These are phyloP conservation scores for Periconia macrospinosa DNA, from an alignment of 2,329 filamentous ascomycete species.

Conservation along the genomic window DNA sequence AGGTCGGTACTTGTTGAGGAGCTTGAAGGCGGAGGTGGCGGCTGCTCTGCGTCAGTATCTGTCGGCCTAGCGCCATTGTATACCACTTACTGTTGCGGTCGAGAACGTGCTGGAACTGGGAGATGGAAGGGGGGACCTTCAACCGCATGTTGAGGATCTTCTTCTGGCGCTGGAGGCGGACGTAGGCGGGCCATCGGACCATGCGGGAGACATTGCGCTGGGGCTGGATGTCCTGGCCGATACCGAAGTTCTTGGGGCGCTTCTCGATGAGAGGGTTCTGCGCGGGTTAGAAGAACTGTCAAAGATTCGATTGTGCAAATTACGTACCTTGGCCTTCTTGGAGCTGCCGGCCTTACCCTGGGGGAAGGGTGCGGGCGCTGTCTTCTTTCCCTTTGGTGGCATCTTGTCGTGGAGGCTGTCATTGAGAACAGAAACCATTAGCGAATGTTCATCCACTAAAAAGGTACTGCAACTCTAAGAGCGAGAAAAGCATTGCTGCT, in stretches of 20 bases:
- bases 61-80: constrained; percentile 71
- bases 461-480: constrained; percentile 41
- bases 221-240: constrained; percentile 84
- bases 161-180: constrained; percentile 92
- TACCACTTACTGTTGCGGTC: constrained; percentile 41
- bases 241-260: constrained; percentile 94
- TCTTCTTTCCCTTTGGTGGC: constrained; percentile 93
- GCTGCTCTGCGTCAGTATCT: constrained; percentile 49
- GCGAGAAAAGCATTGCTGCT: constrained; percentile 39
- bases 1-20: constrained; percentile 99
- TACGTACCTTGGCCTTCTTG: constrained; percentile 97
- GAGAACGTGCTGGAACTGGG: constrained; percentile 96
- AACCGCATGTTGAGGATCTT: constrained; percentile 98
- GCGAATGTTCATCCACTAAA: constrained; percentile 73
- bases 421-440: constrained; percentile 99
- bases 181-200: constrained; percentile 96
- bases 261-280: constrained; percentile 99
- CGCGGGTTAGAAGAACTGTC: constrained; percentile 21
- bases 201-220: constrained; percentile 77
- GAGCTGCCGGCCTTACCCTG: constrained; percentile 71
- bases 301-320: not conserved
- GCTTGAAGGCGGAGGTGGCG: constrained; percentile 95
- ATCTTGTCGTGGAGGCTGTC: constrained; percentile 77
- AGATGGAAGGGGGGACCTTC: constrained; percentile 96
- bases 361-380: constrained; percentile 77